phyloP scores from a whole-genome alignment of 1,284 basidiomycete species.

The Sanghuangporus baumii region DNA sequence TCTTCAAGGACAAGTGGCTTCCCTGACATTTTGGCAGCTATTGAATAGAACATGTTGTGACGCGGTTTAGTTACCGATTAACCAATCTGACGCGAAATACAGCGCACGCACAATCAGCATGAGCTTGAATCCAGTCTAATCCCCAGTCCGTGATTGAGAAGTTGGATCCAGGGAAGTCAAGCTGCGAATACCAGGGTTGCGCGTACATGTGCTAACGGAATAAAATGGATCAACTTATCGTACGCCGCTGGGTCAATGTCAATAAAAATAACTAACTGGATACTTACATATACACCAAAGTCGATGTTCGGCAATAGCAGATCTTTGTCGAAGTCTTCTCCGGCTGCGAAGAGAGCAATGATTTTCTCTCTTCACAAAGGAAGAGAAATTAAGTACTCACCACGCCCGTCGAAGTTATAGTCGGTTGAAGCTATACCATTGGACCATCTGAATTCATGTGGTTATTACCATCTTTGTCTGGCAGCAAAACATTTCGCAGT shows the following conservation, averaged over 20 bases:
- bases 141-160: conserved; percentile 47
- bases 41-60: background rate
- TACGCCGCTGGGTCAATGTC: no score
- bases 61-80: background rate
- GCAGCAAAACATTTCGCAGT: conserved; percentile 6
- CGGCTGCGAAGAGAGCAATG: conserved; percentile 30
- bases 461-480: background rate
- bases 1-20: conserved; percentile 54
- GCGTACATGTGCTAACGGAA: conserved; percentile 39
- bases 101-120: conserved; percentile 36
- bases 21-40: conserved; percentile 42
- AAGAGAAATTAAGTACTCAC: conserved; percentile 22
- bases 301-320: conserved; percentile 47
- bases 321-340: conserved; percentile 50
- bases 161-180: conserved; percentile 42
- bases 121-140: conserved; percentile 46
- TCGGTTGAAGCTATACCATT: conserved; percentile 40
- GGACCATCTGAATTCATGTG: conserved; percentile 29
- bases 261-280: no score
- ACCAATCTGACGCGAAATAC: background rate
- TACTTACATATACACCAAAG: conserved; percentile 42
- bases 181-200: conserved; percentile 40
- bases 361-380: background rate
- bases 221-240: no score
- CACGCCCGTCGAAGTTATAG: conserved; percentile 53